phyloP scores from a whole-genome alignment of 129 eudicot genomes.

The Flaveria trinervia region DNA sequence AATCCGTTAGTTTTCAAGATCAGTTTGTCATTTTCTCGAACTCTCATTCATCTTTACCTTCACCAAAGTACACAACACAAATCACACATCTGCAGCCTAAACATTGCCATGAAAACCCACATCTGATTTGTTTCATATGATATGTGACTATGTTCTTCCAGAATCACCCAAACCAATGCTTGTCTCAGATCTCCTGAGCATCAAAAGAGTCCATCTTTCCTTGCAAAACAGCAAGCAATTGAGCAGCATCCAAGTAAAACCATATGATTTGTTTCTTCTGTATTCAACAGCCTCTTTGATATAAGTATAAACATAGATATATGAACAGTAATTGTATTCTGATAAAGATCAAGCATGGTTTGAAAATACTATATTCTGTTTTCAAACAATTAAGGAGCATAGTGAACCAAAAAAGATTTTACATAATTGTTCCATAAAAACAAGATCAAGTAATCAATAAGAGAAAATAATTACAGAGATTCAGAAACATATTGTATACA shows the following conservation, averaged over 20 bases:
- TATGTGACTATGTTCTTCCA: no score
- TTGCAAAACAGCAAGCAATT: constrained; percentile 45
- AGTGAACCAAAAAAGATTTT: not conserved
- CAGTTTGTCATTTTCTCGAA: no score
- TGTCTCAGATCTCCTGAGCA: constrained; percentile 58
- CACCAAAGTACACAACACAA: constrained; percentile 41
- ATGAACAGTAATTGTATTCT: no score
- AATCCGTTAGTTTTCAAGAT: no score
- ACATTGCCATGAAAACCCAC: constrained; percentile 68
- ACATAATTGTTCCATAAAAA: not conserved
- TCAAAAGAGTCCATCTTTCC: constrained; percentile 56
- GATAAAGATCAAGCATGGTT: not conserved
- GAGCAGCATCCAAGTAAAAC: constrained; percentile 25
- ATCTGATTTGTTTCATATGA: no score
- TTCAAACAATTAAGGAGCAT: not conserved
- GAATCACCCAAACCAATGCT: constrained; percentile 55
- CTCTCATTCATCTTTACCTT: no score
- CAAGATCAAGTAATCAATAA: not conserved
- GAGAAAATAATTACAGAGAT: constrained; percentile 3
- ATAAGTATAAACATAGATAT: no score
- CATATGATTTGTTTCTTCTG: no score
- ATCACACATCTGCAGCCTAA: constrained; percentile 49
- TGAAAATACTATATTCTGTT: not conserved
- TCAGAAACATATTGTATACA: constrained; percentile 2
- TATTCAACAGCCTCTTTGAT: no score